Base-by-base conservation (phyloP, 2,329 filamentous ascomycete species). In the Trichoderma arundinaceum region DNA sequence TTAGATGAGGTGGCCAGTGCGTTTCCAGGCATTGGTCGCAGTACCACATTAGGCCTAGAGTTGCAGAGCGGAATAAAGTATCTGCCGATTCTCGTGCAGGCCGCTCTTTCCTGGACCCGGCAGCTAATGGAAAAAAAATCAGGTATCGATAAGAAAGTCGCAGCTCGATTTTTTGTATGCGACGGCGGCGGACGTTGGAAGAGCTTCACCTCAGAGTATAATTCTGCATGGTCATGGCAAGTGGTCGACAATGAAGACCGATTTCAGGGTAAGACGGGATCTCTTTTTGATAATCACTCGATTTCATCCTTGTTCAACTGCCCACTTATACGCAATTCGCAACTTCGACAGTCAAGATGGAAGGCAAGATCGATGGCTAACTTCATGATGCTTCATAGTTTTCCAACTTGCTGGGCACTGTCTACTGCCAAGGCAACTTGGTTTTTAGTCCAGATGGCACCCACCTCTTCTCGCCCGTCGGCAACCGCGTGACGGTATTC, bases 341-440 rank as follows among this genome's bases (percentile, higher is more conserved):
- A 61, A 44, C 59, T 53, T n/a, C 49, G 13, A 41, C n/a, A 7
- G 10, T 52, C 28, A 54, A 12, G 22, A 46, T 7, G 10, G 35
- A 38, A 4, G 28, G 15, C 35, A 2, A 28, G 17, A 39, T 49
- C 52, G 19, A 43, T 28, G 32, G 44, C 52, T 65, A 17, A 64
- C 35, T 7, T 28, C 15, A 9, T 19, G 33, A 17, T 15, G 12
- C 22, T 32, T 39, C 51, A 32, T 69, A 97, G 94, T 99, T 99
- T 82, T 97, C 94, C 77, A 99, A 98, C 81, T 87, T 99, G 77
- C 87, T 99, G 75, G 96, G 95, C 77, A 99, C 95, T 72, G 95
- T 99, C 76, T 99, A 98, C 84, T 92, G 93, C 82, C 92, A 94
- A 86, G 95, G 96, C 80, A 99, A 98, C 78, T 87, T 99, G 74